A percentile compares a stretch with the other conserved stretches of the same genome.
Evolutionary conservation across 352 stramenopile genomes (phyloP).

Genomic region (Phytophthora quininea): DNA sequence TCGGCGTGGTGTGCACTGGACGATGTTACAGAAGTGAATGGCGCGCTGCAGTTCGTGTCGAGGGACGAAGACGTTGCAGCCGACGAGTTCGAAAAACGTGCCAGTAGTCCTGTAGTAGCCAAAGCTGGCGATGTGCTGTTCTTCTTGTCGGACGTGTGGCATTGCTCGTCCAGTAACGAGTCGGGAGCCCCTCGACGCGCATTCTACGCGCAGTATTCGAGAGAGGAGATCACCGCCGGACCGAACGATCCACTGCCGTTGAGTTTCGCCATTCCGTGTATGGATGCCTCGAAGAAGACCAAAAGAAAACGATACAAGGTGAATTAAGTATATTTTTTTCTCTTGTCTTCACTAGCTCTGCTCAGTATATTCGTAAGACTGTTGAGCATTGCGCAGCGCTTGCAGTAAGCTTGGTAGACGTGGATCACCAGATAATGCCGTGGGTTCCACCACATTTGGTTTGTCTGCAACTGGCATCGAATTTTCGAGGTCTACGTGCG

Average conservation of each 20-base stretch:
- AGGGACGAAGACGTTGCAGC: slow-evolving; percentile 5
- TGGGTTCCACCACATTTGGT: not conserved
- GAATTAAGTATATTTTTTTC: not conserved
- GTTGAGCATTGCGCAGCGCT: slow-evolving; percentile 43
- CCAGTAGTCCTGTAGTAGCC: slow-evolving; percentile 37
- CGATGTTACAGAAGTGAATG: slow-evolving; percentile 54
- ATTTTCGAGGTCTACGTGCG: slow-evolving; percentile 39
- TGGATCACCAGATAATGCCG: not conserved
- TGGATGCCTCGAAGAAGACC: not conserved
- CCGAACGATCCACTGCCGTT: slow-evolving; percentile 46
- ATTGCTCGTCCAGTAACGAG: slow-evolving; percentile 67
- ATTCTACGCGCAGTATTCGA: slow-evolving; percentile 80
- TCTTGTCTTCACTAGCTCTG: slow-evolving; percentile 10
- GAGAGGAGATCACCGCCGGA: slow-evolving; percentile 49
- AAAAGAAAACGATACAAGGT: not conserved
- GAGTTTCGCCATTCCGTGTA: slow-evolving; percentile 72
- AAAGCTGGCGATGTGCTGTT: slow-evolving; percentile 57
- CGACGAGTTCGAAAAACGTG: slow-evolving; percentile 13
- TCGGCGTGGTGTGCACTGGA: slow-evolving; percentile 77
- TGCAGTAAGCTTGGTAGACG: slow-evolving; percentile 55
- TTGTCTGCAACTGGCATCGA: not conserved
- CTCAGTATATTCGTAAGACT: slow-evolving; percentile 29
- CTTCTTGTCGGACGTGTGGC: slow-evolving; percentile 78
- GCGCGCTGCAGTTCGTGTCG: slow-evolving; percentile 62
- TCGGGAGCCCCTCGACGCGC: slow-evolving; percentile 48